A percentile compares a stretch with the other conserved stretches of the same genome.
phyloP scores from a whole-genome alignment of 345 rosid species.

The Euphorbia peplus region DNA sequence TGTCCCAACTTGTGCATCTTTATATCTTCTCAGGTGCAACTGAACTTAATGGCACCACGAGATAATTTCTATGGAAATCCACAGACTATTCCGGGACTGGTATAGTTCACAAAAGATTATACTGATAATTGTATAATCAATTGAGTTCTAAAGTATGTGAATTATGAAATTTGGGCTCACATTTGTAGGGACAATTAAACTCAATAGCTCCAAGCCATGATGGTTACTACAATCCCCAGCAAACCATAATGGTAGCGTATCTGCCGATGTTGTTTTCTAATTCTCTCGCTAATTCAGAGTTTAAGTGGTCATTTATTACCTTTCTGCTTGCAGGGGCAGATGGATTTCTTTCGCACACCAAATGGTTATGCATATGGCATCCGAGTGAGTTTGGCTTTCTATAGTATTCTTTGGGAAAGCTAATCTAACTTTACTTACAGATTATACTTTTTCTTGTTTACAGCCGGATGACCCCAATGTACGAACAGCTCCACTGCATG shows the following conservation, averaged over 20 bases:
- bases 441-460: constrained; percentile 1
- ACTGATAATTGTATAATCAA: background rate
- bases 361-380: constrained; percentile 47
- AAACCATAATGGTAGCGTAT: constrained; percentile 51
- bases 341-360: constrained; percentile 69
- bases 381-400: constrained; percentile 45
- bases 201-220: constrained; percentile 54
- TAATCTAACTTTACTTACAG: background rate
- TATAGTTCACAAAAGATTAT: constrained; percentile 20
- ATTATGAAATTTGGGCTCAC: constrained; percentile 14
- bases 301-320: background rate
- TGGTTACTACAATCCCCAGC: constrained; percentile 47
- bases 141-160: background rate
- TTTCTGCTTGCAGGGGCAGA: constrained; percentile 47
- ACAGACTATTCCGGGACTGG: constrained; percentile 56
- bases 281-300: background rate
- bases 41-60: constrained; percentile 62
- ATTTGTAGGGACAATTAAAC: constrained; percentile 54
- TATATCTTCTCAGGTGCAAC: constrained; percentile 44
- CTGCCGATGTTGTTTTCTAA: background rate
- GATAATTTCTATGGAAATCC: constrained; percentile 51
- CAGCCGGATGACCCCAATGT: constrained; percentile 74
- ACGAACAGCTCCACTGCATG: constrained; percentile 66
- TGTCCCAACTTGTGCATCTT: background rate
- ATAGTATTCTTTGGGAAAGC: constrained; percentile 2